Evolutionary conservation across 139 green algal species (phyloP), one percentile per base, ranked within the genome.

Genomic region (Klebsormidium nitens): DNA sequence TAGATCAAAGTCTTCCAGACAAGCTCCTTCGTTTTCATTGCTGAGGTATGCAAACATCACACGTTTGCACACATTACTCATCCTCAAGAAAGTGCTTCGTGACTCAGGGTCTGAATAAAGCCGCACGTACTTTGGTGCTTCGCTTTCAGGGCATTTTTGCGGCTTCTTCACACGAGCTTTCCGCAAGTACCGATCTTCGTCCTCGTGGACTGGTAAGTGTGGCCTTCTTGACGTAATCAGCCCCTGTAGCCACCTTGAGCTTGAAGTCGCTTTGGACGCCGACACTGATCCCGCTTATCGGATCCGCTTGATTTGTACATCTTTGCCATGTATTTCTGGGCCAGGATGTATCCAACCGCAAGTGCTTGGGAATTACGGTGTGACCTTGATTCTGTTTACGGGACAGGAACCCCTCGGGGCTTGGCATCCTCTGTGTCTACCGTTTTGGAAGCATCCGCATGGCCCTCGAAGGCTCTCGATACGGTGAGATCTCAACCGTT

Each of bases 201-300:
- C 0, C 63, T 96, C 49, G 91, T 96, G 42, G 91, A 96, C 67
- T 96, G 84, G 86, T 74, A 46, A 32, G 59, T 52, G 5, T 31
- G 23, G 5, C 31, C 38, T 17, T 17, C 44, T 19, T 52, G 44
- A n/a, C n/a, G n/a, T n/a, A n/a, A n/a, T n/a, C n/a, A n/a, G n/a
- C n/a, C n/a, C n/a, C n/a, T n/a, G n/a, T n/a, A n/a, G n/a, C n/a
- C n/a, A n/a, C n/a, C n/a, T n/a, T n/a, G n/a, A n/a, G n/a, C n/a
- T n/a, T n/a, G n/a, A n/a, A 28, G 44, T 52, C 17, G 44, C 44
- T 28, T 19, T 52, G 17, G 44, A 17, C 17, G 17, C 17, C 44
- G 44, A 17, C 17, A 52, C 44, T 17, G 44, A 17, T 52, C 44
- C 17, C 44, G 19, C 59, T 55, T 35, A n/a, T 35, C 17, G 1